phyloP scores from a whole-genome alignment of 306 rosid genomes.

The Dalbergia cochinchinensis region DNA sequence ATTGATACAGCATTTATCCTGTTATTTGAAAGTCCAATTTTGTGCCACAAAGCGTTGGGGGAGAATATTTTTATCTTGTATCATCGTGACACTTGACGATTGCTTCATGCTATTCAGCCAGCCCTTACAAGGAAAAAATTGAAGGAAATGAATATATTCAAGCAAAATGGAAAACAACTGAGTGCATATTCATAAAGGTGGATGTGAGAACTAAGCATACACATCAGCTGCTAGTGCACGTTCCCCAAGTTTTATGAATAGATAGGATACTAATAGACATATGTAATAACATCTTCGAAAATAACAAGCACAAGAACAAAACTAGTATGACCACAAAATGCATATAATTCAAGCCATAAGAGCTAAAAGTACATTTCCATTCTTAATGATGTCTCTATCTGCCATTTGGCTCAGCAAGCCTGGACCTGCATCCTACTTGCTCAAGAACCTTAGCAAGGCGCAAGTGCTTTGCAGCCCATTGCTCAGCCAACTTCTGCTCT shows the following conservation, averaged over 20 bases:
- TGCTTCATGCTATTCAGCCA: too few relatives aligned
- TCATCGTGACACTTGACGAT: too few relatives aligned
- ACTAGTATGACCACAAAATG: conserved; percentile 34
- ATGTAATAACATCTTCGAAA: conserved; percentile 37
- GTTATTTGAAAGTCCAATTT: too few relatives aligned
- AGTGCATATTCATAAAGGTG: conserved; percentile 38
- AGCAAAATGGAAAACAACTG: neutral
- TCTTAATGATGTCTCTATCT: conserved; percentile 49
- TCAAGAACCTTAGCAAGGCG: conserved; percentile 81
- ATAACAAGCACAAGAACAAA: conserved; percentile 46
- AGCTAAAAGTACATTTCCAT: conserved; percentile 17
- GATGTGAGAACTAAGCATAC: conserved; percentile 34
- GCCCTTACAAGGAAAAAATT: neutral
- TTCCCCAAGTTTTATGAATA: conserved; percentile 43
- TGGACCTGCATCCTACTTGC: conserved; percentile 76
- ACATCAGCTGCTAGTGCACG: conserved; percentile 25
- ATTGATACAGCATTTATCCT: too few relatives aligned
- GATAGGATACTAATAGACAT: conserved; percentile 40
- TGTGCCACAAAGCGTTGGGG: too few relatives aligned
- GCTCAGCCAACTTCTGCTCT: conserved; percentile 95
- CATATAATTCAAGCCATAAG: conserved; percentile 32
- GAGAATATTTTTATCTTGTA: too few relatives aligned
- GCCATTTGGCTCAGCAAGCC: conserved; percentile 72
- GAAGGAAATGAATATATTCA: neutral
- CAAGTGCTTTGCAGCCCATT: conserved; percentile 86